Base-by-base conservation (phyloP, 768 basidiomycete species). In the Symmetrospora coprosmae region DNA sequence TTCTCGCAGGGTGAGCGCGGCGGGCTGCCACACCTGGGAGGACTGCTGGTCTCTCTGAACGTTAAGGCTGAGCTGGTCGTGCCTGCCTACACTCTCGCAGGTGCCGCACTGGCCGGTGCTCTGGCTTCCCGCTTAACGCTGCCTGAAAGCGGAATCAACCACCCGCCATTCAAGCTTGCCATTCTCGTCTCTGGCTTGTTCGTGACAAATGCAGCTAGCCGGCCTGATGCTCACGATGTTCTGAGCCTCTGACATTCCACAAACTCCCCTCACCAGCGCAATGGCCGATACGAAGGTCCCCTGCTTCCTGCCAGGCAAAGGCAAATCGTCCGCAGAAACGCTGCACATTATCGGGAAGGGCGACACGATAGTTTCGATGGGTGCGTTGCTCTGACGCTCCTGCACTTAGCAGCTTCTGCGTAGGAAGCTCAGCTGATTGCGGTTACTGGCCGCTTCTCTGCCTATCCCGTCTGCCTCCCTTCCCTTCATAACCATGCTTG, bases 121-220 rank as follows among this genome's bases (percentile, higher is more conserved):
- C 41, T 58, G 6, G 55, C 55, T 9, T 58, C 55, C 16, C 40
- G 28, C 31, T 43, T 58, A 9, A 23, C 39, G 41, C 28, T 28
- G 38, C 43, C 39, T 6, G 43, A 55, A 30, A 45, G 37, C 27
- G 41, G 28, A 21, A 58, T 58, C 8, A 31, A 58, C n/a, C 55
- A 58, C 33, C 38, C 41, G 19, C 55, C 55, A 14, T 46, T 58
- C 55, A 58, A 58, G 30, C 43, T 58, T 9, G 55, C 55, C n/a
- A 58, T 58, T 30, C 30, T 58, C 17, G 55, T 58, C 19, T 58
- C 55, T 16, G 55, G 55, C 55, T 58, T 58, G 55, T 58, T 19
- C 40, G 55, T 19, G 38, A 13, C n/a, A n/a, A n/a, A n/a, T n/a
- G n/a, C n/a, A n/a, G n/a, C n/a, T n/a, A n/a, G n/a, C n/a, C n/a